phyloP scores from a whole-genome alignment of 73 alveolate genomes.

The Paramecium pentaurelia region DNA sequence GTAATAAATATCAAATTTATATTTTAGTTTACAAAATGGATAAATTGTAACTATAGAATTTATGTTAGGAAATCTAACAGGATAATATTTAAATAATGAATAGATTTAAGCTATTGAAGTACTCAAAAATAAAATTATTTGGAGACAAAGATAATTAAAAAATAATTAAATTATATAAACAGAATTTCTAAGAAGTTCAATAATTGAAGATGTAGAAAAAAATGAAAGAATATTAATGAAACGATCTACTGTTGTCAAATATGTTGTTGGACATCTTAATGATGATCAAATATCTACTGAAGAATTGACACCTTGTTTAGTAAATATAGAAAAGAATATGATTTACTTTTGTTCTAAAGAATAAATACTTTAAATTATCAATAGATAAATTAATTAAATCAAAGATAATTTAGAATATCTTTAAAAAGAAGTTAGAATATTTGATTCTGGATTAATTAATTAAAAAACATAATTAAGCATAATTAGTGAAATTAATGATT shows the following conservation, averaged over 20 bases:
- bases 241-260: neutral
- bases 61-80: neutral
- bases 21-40: neutral
- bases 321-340: neutral
- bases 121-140: neutral
- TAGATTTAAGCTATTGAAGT: neutral
- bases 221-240: neutral
- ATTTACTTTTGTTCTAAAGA: neutral
- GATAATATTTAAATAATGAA: neutral
- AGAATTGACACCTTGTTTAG: constrained; percentile 21
- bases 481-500: neutral
- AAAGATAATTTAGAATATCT: neutral
- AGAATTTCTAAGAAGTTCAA: neutral
- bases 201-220: neutral
- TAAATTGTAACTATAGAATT: neutral
- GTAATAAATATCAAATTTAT: neutral
- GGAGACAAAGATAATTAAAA: neutral
- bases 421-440: neutral
- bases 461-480: neutral
- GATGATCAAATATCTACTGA: neutral
- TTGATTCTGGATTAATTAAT: neutral
- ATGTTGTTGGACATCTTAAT: neutral
- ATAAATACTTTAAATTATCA: neutral
- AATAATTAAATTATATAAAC: neutral
- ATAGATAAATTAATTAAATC: neutral